Percentiles rank a stretch among this genome's conserved stretches.
phyloP scores from a whole-genome alignment of 768 basidiomycete genomes.

The Leccinellum albellum region DNA sequence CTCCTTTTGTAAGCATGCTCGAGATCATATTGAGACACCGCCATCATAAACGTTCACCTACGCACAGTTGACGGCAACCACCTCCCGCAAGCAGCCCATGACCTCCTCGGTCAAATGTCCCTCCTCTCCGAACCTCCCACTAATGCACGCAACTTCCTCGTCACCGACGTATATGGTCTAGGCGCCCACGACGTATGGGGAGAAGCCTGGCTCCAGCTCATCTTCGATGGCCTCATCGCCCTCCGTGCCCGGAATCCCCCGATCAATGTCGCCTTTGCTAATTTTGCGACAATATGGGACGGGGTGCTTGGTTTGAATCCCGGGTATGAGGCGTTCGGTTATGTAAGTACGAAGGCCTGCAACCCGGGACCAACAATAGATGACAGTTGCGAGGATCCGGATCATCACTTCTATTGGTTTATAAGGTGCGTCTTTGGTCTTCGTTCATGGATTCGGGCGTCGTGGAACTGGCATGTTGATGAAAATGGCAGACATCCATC shows the following conservation, averaged over 20 bases:
- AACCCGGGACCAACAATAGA: slow-evolving; percentile 33
- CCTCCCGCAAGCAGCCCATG: slow-evolving; percentile 42
- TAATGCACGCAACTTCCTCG: slow-evolving; percentile 46
- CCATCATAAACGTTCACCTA: neutral
- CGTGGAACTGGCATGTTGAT: neutral
- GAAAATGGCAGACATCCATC: slow-evolving; percentile 42
- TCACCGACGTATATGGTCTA: slow-evolving; percentile 50
- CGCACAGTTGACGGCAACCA: slow-evolving; percentile 42
- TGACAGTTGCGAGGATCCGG: slow-evolving; percentile 38
- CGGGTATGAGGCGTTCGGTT: slow-evolving; percentile 48
- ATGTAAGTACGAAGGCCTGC: slow-evolving; percentile 38
- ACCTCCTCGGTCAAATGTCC: slow-evolving; percentile 42
- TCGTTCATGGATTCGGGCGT: neutral
- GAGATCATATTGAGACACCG: neutral
- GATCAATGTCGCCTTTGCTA: slow-evolving; percentile 43
- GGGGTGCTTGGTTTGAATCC: slow-evolving; percentile 43
- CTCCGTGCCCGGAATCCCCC: slow-evolving; percentile 30
- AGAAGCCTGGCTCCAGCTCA: slow-evolving; percentile 44
- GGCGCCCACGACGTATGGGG: slow-evolving; percentile 40
- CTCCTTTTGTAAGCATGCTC: slow-evolving; percentile 34
- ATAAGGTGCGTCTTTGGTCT: slow-evolving; percentile 35
- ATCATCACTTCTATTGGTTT: slow-evolving; percentile 54
- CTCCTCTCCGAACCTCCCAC: slow-evolving; percentile 48
- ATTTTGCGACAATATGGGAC: slow-evolving; percentile 49
- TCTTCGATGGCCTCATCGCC: slow-evolving; percentile 40